Evolutionary conservation across 805 yeast species (phyloP).

Genomic region (Myxozyma udenii): DNA sequence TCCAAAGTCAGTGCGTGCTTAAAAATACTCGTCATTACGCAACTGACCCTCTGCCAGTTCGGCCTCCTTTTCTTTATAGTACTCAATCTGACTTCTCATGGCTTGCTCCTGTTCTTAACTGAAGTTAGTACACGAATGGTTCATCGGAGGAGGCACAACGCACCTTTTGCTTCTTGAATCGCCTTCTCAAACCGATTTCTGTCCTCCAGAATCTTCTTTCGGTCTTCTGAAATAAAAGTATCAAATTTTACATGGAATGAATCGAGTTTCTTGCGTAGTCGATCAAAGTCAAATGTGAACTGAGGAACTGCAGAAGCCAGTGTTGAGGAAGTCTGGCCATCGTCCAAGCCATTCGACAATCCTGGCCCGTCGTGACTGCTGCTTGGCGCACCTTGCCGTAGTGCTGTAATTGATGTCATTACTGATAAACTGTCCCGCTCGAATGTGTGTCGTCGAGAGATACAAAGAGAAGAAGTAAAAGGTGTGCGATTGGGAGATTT

Average conservation of each 20-base stretch:
- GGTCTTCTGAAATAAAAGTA: constrained; percentile 38
- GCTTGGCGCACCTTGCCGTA: neutral
- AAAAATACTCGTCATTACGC: too few species aligned
- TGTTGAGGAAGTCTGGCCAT: constrained; percentile 2
- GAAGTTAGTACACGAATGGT: neutral
- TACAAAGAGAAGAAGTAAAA: neutral
- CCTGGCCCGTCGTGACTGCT: constrained; percentile 7
- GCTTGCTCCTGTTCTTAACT: constrained; percentile 10
- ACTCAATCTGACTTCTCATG: constrained; percentile 38
- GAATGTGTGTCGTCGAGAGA: neutral
- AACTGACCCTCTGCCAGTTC: constrained; percentile 22
- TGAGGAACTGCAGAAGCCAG: constrained; percentile 28
- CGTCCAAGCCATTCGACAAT: neutral
- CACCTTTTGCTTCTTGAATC: constrained; percentile 27
- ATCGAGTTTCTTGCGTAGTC: constrained; percentile 41
- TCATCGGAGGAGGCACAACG: too few species aligned
- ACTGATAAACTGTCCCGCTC: neutral
- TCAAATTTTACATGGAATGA: constrained; percentile 44
- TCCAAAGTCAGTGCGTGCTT: neutral
- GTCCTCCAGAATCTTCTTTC: constrained; percentile 33
- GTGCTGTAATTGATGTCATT: neutral
- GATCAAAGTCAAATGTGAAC: constrained; percentile 38
- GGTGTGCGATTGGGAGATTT: neutral
- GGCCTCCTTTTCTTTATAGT: constrained; percentile 21
- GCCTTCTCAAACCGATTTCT: constrained; percentile 29